Evolutionary conservation across 1,284 basidiomycete genomes (phyloP), one percentile per base, ranked within the genome.

Genomic region (Lignosus rhinocerotis): DNA sequence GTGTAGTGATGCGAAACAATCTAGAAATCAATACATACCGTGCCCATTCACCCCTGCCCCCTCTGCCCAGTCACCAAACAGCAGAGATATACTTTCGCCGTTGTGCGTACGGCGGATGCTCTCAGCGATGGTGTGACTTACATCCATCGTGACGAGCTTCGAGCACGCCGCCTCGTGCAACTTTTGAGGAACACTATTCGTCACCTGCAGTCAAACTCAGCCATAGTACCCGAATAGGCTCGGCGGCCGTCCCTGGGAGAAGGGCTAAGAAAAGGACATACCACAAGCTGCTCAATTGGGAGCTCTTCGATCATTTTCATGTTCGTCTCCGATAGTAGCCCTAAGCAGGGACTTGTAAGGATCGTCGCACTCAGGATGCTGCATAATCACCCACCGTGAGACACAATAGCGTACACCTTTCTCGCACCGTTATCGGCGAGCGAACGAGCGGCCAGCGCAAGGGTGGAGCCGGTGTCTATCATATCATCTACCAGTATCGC

Each of bases 401-500:
- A 94, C 63, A 98, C 88, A 53, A 98, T 76, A 3, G 93, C 96
- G 71, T 96, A 91, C 17, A 98, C 88, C 41, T 88, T 85, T 69
- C 84, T 89, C 2, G 95, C 96, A 33, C 97, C 96, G 56, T 92
- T 91, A 64, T 96, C 93, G 59, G 87, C 81, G 60, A 99, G 78
- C 3, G 94, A 93, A 54, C 87, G 87, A 11, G 88, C 91, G 31
- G 96, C 96, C 16, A 98, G 79, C 11, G 86, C 79, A 25, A 99
- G 83, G 1, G 97, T 99, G 59, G 83, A 83, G 2, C 96, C 96
- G 6, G 94, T 95, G 74, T 99, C 97, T 70, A 98, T 90, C 94
- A 99, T 98, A 72, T 99, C 96, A 73, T 99, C 96, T 32, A 99
- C 90, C 50, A 99, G 80, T 69, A 99, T 96, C 32, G 93, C 95